phyloP scores from a whole-genome alignment of 2,329 filamentous ascomycete genomes.

The Aspergillus pseudotamarii region DNA sequence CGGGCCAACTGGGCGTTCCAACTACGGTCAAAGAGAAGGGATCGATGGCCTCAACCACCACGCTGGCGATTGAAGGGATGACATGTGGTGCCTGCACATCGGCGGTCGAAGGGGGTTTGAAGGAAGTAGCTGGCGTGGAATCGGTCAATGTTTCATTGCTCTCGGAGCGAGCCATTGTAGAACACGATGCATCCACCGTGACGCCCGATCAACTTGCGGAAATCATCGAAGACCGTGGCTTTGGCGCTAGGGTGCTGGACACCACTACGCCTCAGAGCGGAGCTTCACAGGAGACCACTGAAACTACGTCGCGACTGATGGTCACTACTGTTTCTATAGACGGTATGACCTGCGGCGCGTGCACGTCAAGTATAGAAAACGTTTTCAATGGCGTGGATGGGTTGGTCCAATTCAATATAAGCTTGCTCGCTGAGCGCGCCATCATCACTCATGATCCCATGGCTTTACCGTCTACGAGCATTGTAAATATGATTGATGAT shows the following conservation, averaged over 20 bases:
- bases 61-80: constrained; percentile 81
- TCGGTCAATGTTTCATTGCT: constrained; percentile 80
- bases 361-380: constrained; percentile 85
- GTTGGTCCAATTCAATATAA: constrained; percentile 89
- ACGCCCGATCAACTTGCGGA: constrained; percentile 58
- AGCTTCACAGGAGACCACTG: constrained; percentile 36
- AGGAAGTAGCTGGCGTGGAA: constrained; percentile 71
- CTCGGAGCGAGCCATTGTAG: constrained; percentile 81
- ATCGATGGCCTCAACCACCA: constrained; percentile 64
- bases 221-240: constrained; percentile 70
- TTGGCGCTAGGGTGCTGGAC: constrained; percentile 77
- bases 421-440: constrained; percentile 86
- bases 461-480: constrained; percentile 71
- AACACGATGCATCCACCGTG: constrained; percentile 68
- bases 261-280: constrained; percentile 53
- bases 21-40: constrained; percentile 36
- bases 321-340: constrained; percentile 87
- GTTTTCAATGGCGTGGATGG: constrained; percentile 79
- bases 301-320: constrained; percentile 46
- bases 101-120: constrained; percentile 79
- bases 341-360: constrained; percentile 97
- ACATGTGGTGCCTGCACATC: constrained; percentile 89
- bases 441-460: constrained; percentile 80
- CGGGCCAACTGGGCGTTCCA: constrained; percentile 47
- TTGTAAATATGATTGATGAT: constrained; percentile 83